Base-by-base conservation (phyloP, 805 yeast species). In the Ogataea salicorniae region DNA sequence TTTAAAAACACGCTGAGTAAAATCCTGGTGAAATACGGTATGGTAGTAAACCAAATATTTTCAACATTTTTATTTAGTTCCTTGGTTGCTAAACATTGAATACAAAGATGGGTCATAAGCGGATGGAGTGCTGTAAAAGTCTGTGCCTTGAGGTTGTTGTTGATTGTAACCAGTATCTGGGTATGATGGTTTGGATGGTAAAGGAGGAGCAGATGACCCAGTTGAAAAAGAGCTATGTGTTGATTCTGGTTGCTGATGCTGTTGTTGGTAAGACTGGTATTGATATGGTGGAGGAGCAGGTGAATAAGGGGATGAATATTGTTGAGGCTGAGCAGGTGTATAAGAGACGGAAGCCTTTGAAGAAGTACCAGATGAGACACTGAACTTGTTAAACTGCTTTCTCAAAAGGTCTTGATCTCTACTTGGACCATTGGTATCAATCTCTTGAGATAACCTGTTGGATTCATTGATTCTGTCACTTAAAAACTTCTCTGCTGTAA, bases 41-140 rank as follows among this genome's bases (percentile, higher is more conserved):
- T 20, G 20, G 20, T 20, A 4, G 4, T 20, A 20, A 20, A 20
- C 20, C 20, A 20, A 20, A 9, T 9, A 8, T 9, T 9, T 9
- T 40, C 9, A 16, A 33, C 16, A 41, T 18, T 2, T 33, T 15
- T 23, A 33, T 41, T 38, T 37, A 49, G 50, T 50, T 18, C 47
- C 46, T 37, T 49, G 57, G 26, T 45, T 52, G 37, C 61, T 59
- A 51, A 63, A 66, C 43, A 56, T 59, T 13, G 76, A 68, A 52
- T 77, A 76, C 63, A 77, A 56, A 43, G 71, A 62, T 6, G 76
- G 73, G 59, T 76, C 74, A 56, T 70, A 78, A 3, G 73, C 77
- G 2, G 82, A 73, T 1, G 81, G 80, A 5, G 72, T 75, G 40
- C 69, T 69, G 52, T 77, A 78, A 50, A 76, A 74, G 23, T 75